phyloP scores from a whole-genome alignment of 306 rosid species.

The Biancaea sappan region DNA sequence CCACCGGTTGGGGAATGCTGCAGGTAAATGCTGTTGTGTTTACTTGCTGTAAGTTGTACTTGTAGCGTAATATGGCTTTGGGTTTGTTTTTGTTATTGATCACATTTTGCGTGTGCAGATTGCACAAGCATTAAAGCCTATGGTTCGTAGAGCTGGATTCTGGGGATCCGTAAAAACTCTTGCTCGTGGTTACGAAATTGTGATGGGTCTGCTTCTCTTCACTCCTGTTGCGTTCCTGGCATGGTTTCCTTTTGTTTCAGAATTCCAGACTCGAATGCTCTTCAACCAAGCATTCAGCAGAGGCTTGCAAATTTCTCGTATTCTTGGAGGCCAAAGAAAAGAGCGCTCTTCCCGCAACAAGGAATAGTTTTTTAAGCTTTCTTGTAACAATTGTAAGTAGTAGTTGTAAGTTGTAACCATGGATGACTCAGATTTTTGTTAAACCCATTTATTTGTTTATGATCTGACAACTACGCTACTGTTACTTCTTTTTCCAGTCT shows the following conservation, averaged over 20 bases:
- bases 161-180: slow-evolving; percentile 89
- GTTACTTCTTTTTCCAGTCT: neutral
- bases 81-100: neutral
- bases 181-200: slow-evolving; percentile 89
- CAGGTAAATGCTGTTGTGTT: slow-evolving; percentile 57
- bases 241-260: slow-evolving; percentile 97
- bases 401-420: slow-evolving; percentile 34
- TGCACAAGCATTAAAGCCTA: slow-evolving; percentile 84
- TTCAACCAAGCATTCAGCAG: slow-evolving; percentile 96
- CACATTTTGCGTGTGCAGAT: slow-evolving; percentile 52
- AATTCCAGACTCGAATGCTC: slow-evolving; percentile 97
- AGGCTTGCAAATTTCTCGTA: slow-evolving; percentile 93
- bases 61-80: neutral
- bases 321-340: slow-evolving; percentile 94
- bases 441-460: no score
- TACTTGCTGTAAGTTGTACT: neutral
- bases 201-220: slow-evolving; percentile 89
- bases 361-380: slow-evolving; percentile 43
- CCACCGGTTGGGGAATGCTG: slow-evolving; percentile 98
- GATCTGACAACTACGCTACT: neutral
- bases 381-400: neutral
- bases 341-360: slow-evolving; percentile 83
- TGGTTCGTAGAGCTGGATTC: slow-evolving; percentile 67
- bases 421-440: neutral
- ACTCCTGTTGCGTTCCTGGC: slow-evolving; percentile 93